Evolutionary conservation across 176 grass and related monocot species (phyloP).

Genomic region (Eragrostis curvula): DNA sequence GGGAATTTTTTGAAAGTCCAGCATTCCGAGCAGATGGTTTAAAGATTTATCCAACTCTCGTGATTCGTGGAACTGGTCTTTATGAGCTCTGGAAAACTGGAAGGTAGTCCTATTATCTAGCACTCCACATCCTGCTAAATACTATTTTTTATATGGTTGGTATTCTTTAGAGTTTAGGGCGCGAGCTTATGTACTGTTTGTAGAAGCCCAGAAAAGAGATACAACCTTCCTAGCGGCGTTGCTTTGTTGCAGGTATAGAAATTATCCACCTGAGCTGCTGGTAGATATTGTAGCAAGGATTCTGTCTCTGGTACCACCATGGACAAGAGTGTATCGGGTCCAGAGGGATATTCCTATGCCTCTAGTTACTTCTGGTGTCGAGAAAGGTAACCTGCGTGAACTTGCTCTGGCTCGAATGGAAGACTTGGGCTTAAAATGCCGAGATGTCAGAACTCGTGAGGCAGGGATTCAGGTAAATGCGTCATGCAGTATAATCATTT

Average conservation of each 20-base stretch:
- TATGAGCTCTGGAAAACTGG: constrained; percentile 99
- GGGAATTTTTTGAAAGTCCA: constrained; percentile 95
- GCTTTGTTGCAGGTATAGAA: constrained; percentile 73
- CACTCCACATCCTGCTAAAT: constrained; percentile 29
- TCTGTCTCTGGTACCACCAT: constrained; percentile 92
- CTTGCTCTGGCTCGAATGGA: constrained; percentile 97
- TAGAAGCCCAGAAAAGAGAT: not conserved
- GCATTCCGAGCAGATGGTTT: constrained; percentile 90
- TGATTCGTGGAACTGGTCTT: constrained; percentile 99
- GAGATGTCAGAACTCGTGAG: constrained; percentile 97
- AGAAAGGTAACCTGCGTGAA: constrained; percentile 96
- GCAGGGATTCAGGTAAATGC: constrained; percentile 89
- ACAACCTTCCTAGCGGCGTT: not conserved
- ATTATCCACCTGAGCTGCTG: constrained; percentile 91
- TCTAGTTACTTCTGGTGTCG: constrained; percentile 97
- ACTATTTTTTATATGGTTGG: not conserved
- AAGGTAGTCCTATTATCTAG: constrained; percentile 61
- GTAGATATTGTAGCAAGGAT: constrained; percentile 97
- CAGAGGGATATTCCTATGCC: constrained; percentile 99
- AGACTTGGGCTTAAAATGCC: constrained; percentile 94
- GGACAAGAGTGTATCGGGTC: constrained; percentile 93
- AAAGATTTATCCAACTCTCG: constrained; percentile 98
- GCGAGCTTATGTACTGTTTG: constrained; percentile 8
- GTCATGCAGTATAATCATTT: constrained; percentile 17
- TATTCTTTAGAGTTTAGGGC: constrained; percentile 6